These are phyloP conservation scores for Ocimum tenuiflorum DNA, from an alignment of 257 asterid genomes.

Conservation along the genomic window DNA sequence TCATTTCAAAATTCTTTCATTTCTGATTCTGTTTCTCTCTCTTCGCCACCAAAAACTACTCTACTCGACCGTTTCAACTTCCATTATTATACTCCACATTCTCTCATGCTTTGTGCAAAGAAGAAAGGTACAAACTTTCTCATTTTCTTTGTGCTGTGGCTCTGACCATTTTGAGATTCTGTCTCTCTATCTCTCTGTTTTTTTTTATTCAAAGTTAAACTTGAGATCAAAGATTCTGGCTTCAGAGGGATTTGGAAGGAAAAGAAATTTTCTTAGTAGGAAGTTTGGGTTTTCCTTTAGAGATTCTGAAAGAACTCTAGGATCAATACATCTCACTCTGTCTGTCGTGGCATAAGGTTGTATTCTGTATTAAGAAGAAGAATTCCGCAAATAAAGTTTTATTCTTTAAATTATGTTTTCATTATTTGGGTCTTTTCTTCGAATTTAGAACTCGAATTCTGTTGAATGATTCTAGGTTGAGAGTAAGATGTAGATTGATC, in stretches of 20 bases:
- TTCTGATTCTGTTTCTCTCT: background rate
- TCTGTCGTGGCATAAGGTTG: slow-evolving; percentile 14
- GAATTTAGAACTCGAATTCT: too few species aligned
- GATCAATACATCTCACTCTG: background rate
- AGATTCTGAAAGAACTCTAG: background rate
- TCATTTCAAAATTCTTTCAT: slow-evolving; percentile 17
- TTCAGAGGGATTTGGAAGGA: background rate
- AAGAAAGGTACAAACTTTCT: slow-evolving; percentile 18
- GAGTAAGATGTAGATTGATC: slow-evolving; percentile 20
- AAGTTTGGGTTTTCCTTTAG: slow-evolving; percentile 1
- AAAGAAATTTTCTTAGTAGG: background rate
- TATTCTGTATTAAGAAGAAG: slow-evolving; percentile 30
- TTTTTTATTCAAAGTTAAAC: background rate
- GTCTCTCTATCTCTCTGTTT: too few species aligned
- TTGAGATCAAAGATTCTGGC: background rate
- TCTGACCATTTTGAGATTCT: slow-evolving; percentile 1
- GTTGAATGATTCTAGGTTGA: slow-evolving; percentile 10
- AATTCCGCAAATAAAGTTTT: slow-evolving; percentile 31
- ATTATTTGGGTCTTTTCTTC: too few species aligned
- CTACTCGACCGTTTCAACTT: slow-evolving; percentile 35
- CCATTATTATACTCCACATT: background rate
- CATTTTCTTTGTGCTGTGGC: slow-evolving; percentile 1
- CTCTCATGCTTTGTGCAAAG: slow-evolving; percentile 1
- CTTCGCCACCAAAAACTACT: background rate
- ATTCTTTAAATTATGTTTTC: slow-evolving; percentile 16